Conservation (phyloP, 2,329 filamentous ascomycete species). For the Colletotrichum musae region DNA sequence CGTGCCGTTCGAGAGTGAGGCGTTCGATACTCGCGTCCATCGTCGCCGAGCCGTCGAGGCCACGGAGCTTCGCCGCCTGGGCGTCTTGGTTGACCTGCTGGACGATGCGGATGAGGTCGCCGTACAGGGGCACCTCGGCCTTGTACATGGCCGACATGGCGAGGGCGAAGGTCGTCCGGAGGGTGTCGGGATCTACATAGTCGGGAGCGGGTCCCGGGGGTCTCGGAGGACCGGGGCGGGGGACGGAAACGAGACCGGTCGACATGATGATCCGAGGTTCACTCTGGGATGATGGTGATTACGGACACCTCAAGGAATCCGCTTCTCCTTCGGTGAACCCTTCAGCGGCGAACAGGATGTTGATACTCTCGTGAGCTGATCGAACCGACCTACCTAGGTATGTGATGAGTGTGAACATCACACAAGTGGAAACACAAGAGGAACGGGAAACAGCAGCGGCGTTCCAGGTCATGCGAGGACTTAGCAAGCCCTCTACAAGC, state of each 20-base stretch:
- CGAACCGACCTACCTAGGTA: neutral
- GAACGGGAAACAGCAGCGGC: neutral
- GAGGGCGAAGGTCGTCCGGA: conserved; percentile 48
- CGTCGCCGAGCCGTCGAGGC: neutral
- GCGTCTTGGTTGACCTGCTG: conserved; percentile 44
- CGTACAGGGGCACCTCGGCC: conserved; percentile 53
- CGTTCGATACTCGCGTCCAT: conserved; percentile 20
- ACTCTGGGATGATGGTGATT: no score
- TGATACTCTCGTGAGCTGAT: neutral
- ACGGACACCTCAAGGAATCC: no score
- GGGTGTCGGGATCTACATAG: conserved; percentile 40
- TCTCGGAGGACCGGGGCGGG: neutral
- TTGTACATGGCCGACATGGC: conserved; percentile 54
- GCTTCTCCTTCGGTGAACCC: no score
- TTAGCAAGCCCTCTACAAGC: neutral
- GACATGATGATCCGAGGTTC: neutral
- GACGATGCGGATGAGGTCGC: conserved; percentile 50
- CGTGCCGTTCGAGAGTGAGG: conserved; percentile 53
- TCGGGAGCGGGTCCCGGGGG: neutral
- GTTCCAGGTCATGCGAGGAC: neutral
- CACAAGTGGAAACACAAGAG: no score
- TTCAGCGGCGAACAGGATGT: no score
- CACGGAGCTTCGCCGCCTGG: neutral
- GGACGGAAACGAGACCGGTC: conserved; percentile 8
- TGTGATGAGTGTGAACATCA: neutral